Conservation (phyloP, 768 basidiomycete genomes). For the Russula sp. region DNA sequence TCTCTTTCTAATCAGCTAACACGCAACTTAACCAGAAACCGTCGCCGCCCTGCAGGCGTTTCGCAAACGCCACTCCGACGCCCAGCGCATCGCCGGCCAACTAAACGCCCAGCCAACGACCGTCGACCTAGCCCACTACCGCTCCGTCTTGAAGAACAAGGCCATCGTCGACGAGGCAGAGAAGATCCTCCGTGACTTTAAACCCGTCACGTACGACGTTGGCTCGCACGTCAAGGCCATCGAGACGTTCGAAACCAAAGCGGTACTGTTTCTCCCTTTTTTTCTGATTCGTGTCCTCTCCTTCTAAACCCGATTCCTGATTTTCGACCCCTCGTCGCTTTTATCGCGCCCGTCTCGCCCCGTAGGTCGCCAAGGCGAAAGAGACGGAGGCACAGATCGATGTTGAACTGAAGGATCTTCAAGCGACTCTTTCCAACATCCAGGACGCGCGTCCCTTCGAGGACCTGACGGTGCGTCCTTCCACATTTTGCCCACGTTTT, state of each 20-base stretch:
- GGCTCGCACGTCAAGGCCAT: conserved; percentile 86
- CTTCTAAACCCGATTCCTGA: background rate
- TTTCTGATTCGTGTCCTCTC: background rate
- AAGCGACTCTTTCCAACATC: conserved; percentile 92
- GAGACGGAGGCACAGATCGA: conserved; percentile 89
- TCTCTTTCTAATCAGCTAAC: background rate
- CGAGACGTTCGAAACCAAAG: conserved; percentile 93
- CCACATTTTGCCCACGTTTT: background rate
- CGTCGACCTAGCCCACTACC: conserved; percentile 89
- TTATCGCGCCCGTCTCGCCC: too few species aligned
- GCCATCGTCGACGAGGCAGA: conserved; percentile 88
- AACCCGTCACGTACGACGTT: conserved; percentile 92
- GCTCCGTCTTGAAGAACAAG: conserved; percentile 86
- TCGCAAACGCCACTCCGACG: conserved; percentile 91
- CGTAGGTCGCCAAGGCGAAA: conserved; percentile 79
- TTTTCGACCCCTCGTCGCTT: background rate
- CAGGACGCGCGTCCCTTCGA: conserved; percentile 97
- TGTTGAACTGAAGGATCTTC: conserved; percentile 82
- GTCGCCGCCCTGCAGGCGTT: conserved; percentile 86
- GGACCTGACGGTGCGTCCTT: conserved; percentile 76
- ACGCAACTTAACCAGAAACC: conserved; percentile 52
- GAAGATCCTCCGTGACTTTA: conserved; percentile 81
- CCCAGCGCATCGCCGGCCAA: conserved; percentile 62
- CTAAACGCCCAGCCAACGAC: conserved; percentile 67
- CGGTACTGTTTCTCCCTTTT: conserved; percentile 43